Evolutionary conservation across 1,139 yeast species (phyloP).

Genomic region (Taphrina communis): DNA sequence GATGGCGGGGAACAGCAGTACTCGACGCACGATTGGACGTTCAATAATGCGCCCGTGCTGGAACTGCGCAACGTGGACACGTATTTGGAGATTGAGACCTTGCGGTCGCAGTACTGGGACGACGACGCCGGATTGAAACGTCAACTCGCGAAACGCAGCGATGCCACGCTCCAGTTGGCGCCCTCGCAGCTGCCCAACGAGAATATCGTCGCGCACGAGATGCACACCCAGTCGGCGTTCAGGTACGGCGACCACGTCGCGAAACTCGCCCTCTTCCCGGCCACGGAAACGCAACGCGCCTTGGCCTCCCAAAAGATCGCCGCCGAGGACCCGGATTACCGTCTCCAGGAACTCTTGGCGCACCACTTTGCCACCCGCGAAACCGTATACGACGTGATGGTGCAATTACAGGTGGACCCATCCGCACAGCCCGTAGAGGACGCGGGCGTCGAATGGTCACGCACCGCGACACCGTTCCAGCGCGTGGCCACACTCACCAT

Average conservation of each 20-base stretch:
- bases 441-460: slow-evolving; percentile 20
- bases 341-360: background rate
- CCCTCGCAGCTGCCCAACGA: slow-evolving; percentile 19
- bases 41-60: slow-evolving; percentile 23
- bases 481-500: slow-evolving; percentile 2
- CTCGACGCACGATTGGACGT: slow-evolving; percentile 19
- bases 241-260: slow-evolving; percentile 21
- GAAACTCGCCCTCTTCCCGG: slow-evolving; percentile 21
- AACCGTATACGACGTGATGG: slow-evolving; percentile 17
- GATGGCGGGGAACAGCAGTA: background rate
- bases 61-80: slow-evolving; percentile 27
- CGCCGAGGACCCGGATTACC: slow-evolving; percentile 12
- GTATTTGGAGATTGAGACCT: slow-evolving; percentile 15
- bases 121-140: background rate
- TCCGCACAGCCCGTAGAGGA: slow-evolving; percentile 12
- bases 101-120: slow-evolving; percentile 25
- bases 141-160: slow-evolving; percentile 8
- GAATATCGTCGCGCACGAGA: slow-evolving; percentile 26
- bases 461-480: slow-evolving; percentile 19
- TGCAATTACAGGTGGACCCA: slow-evolving; percentile 5
- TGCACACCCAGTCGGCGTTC: slow-evolving; percentile 25
- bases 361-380: background rate
- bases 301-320: background rate
- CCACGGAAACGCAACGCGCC: background rate
- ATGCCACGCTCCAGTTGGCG: slow-evolving; percentile 12